Conservation (phyloP, 352 stramenopile species). For the Globisporangium carolinianum region DNA sequence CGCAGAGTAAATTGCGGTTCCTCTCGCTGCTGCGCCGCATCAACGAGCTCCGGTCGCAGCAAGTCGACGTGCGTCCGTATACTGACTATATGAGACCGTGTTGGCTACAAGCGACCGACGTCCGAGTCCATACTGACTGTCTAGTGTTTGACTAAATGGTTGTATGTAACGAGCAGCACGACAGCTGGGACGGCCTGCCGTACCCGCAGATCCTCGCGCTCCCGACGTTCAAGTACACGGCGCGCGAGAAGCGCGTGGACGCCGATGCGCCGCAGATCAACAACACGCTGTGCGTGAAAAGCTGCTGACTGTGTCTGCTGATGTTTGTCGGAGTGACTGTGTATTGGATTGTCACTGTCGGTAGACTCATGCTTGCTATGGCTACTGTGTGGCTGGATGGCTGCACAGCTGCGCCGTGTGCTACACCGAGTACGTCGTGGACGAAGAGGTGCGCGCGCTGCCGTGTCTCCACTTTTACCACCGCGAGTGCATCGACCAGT, state of each 20-base stretch:
- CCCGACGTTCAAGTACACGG: conserved; percentile 70
- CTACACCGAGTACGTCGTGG: conserved; percentile 66
- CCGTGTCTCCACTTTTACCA: conserved; percentile 88
- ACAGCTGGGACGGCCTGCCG: conserved; percentile 66
- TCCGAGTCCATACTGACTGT: not conserved
- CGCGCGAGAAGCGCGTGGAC: conserved; percentile 23
- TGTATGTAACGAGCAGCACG: conserved; percentile 19
- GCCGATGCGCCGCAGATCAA: conserved; percentile 32
- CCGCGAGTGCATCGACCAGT: conserved; percentile 87
- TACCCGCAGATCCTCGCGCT: conserved; percentile 80
- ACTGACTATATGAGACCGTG: too few species aligned
- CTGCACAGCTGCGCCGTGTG: conserved; percentile 60
- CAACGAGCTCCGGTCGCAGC: conserved; percentile 78
- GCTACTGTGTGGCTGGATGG: not conserved
- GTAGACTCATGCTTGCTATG: too few species aligned
- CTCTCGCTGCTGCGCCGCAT: conserved; percentile 71
- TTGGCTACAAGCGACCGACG: too few species aligned
- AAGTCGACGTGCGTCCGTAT: conserved; percentile 40
- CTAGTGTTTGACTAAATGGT: not conserved
- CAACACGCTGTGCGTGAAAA: conserved; percentile 40
- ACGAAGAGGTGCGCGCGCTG: conserved; percentile 74
- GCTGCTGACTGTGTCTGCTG: not conserved
- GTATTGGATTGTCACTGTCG: too few species aligned
- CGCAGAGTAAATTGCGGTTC: conserved; percentile 57
- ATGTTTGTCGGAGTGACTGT: not conserved